Evolutionary conservation across 2,329 filamentous ascomycete genomes (phyloP).

Genomic region (Aspergillus floridensis): DNA sequence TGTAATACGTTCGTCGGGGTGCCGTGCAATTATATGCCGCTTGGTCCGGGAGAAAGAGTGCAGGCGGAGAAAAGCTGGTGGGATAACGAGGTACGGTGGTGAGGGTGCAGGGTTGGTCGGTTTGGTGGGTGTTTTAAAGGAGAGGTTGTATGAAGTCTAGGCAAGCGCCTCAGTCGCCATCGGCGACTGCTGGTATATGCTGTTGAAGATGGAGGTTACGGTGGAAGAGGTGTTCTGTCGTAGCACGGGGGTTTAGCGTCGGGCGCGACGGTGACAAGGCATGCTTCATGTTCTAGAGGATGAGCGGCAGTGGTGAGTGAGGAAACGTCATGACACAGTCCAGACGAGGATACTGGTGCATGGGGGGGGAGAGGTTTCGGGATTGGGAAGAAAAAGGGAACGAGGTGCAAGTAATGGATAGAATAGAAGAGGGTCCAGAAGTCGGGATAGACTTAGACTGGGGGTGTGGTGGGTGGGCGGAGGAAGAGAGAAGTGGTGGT

Average conservation of each 20-base stretch:
- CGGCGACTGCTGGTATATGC: neutral
- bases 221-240: constrained; percentile 7
- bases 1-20: neutral
- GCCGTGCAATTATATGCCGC: neutral
- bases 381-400: neutral
- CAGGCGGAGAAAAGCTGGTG: constrained; percentile 5
- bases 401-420: neutral
- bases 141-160: constrained; percentile 2
- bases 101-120: neutral
- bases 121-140: neutral
- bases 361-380: neutral
- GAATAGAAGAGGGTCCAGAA: neutral
- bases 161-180: neutral
- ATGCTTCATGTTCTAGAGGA: constrained; percentile 23
- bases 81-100: constrained; percentile 4
- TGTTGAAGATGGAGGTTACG: constrained; percentile 2
- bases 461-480: neutral
- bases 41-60: neutral
- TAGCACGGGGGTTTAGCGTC: constrained; percentile 19
- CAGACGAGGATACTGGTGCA: constrained; percentile 13
- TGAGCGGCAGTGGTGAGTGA: constrained; percentile 22
- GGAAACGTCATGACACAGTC: constrained; percentile 25
- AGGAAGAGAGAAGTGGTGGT: neutral
- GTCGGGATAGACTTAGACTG: neutral
- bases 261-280: constrained; percentile 20